Conservation (phyloP, 257 asterid species). For the Salvia miltiorrhiza region DNA sequence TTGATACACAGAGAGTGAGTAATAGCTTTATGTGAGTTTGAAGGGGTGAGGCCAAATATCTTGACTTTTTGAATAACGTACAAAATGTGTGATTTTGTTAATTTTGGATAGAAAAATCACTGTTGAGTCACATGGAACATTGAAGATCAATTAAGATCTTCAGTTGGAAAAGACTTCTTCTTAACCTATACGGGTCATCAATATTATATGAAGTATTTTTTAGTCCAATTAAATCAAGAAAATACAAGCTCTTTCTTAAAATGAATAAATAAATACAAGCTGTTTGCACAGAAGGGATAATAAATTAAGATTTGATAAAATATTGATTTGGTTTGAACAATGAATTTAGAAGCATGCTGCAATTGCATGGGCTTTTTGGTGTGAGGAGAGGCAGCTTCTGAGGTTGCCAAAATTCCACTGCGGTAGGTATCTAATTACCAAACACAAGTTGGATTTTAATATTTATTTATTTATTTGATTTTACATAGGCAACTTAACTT, state of each 20-base stretch:
- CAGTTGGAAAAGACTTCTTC: not conserved
- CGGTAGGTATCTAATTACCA: no score
- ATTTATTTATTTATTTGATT: no score
- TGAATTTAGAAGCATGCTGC: not conserved
- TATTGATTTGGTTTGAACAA: not conserved
- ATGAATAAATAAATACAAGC: not conserved
- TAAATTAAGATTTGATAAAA: not conserved
- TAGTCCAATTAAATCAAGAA: not conserved
- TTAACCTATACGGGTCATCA: not conserved
- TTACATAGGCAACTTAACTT: no score
- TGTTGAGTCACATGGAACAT: conserved; percentile 14
- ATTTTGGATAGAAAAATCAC: not conserved
- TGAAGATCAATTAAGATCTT: not conserved
- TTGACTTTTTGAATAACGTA: conserved; percentile 14
- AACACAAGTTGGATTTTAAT: no score
- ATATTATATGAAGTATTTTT: not conserved
- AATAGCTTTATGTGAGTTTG: conserved; percentile 4
- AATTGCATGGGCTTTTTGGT: not conserved
- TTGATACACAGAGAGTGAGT: not conserved
- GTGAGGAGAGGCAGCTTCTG: not conserved
- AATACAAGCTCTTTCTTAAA: not conserved
- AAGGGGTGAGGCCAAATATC: conserved; percentile 3
- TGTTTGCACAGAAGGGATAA: not conserved
- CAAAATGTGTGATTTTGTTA: not conserved
- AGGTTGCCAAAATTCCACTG: no score